phyloP scores from a whole-genome alignment of 495 filamentous ascomycete species.

The Talaromyces nanjingensis region DNA sequence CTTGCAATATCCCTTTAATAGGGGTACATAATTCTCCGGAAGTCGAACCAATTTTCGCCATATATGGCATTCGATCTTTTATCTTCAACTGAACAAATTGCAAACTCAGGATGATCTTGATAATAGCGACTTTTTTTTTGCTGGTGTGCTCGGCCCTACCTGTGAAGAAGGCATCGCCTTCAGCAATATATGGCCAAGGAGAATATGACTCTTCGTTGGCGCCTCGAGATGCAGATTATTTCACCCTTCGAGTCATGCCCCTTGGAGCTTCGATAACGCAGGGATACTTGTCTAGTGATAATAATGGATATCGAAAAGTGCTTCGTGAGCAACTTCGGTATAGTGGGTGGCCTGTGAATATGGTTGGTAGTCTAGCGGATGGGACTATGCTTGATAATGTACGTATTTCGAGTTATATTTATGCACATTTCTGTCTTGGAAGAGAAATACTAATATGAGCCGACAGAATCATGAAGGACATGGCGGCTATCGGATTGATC shows the following conservation, averaged over 20 bases:
- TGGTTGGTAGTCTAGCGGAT: background rate
- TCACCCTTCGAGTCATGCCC: conserved; percentile 41
- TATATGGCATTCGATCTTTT: background rate
- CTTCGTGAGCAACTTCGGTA: conserved; percentile 32
- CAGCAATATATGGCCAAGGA: background rate
- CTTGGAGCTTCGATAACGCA: conserved; percentile 54
- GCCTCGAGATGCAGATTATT: background rate
- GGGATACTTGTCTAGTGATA: conserved; percentile 42
- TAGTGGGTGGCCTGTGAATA: background rate
- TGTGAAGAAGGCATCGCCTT: background rate
- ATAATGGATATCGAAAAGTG: conserved; percentile 46
- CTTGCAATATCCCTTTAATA: background rate
- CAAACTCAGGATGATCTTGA: background rate
- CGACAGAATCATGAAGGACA: background rate
- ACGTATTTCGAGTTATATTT: background rate
- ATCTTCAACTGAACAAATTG: background rate
- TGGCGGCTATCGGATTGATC: background rate
- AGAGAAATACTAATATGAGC: background rate
- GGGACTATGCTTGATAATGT: conserved; percentile 1
- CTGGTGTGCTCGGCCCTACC: background rate
- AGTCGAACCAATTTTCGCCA: background rate
- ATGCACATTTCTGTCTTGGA: background rate
- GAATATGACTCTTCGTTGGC: background rate
- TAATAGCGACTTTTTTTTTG: background rate
- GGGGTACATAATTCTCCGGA: background rate